Evolutionary conservation across 2,329 filamentous ascomycete species (phyloP).

Genomic region (Septoria linicola): DNA sequence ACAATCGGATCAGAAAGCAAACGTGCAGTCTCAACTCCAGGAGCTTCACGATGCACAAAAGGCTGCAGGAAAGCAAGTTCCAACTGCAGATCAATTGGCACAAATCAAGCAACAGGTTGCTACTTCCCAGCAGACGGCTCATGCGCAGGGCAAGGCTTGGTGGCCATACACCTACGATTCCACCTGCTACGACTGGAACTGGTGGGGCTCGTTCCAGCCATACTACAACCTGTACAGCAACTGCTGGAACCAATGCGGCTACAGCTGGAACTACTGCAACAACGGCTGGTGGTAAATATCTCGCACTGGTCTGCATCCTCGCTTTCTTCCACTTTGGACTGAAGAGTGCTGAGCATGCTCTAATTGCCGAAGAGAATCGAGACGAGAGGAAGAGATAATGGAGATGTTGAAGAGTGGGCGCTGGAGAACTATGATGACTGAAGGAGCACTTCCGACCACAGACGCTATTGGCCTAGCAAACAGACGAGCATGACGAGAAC

Average conservation of each 20-base stretch:
- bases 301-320: neutral
- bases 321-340: neutral
- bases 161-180: neutral
- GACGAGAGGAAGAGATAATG: neutral
- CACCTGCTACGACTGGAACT: neutral
- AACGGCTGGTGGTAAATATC: neutral
- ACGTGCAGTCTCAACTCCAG: neutral
- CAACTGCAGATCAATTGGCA: neutral
- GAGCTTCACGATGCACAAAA: neutral
- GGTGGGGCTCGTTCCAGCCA: neutral
- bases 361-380: neutral
- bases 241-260: neutral
- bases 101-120: constrained; percentile 3
- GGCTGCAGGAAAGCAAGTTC: neutral
- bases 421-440: neutral
- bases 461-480: constrained; percentile 9
- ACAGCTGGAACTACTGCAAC: neutral
- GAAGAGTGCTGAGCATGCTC: neutral
- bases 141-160: neutral
- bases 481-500: neutral
- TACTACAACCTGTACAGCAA: neutral
- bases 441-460: constrained; percentile 4
- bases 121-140: neutral
- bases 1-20: neutral
- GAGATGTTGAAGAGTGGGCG: neutral